These are phyloP conservation scores for Waitea zeae DNA, from an alignment of 1,284 basidiomycete species.

Conservation along the genomic window DNA sequence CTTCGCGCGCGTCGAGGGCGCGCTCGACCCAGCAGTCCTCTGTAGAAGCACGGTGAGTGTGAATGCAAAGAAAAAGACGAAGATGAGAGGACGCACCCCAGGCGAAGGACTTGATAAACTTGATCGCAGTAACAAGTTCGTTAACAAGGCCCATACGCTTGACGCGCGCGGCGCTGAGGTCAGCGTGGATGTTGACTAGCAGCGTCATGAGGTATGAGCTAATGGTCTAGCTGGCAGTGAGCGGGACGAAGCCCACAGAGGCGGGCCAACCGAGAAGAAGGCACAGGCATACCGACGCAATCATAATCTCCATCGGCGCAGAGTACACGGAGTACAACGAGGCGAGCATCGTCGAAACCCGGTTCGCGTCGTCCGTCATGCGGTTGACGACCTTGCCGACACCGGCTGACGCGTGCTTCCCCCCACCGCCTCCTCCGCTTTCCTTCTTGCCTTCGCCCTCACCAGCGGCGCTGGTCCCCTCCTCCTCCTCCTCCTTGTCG, in stretches of 20 bases:
- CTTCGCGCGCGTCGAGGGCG: slow-evolving; percentile 20
- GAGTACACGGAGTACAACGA: slow-evolving; percentile 50
- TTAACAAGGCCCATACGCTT: slow-evolving; percentile 61
- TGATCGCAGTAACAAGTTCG: slow-evolving; percentile 60
- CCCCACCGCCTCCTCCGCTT: too few relatives aligned
- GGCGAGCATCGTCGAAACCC: too few relatives aligned
- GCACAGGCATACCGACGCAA: slow-evolving; percentile 63
- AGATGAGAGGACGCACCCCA: too few relatives aligned
- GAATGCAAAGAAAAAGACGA: too few relatives aligned
- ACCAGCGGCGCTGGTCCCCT: too few relatives aligned
- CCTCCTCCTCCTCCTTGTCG: slow-evolving; percentile 8
- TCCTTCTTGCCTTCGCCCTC: too few relatives aligned
- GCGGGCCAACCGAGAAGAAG: slow-evolving; percentile 69
- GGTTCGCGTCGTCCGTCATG: slow-evolving; percentile 18
- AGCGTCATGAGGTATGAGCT: slow-evolving; percentile 51
- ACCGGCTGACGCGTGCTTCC: slow-evolving; percentile 40
- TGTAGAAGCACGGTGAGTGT: too few relatives aligned
- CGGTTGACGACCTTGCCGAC: slow-evolving; percentile 57
- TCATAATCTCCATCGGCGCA: slow-evolving; percentile 56
- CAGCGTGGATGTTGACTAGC: slow-evolving; percentile 35
- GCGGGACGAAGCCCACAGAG: slow-evolving; percentile 57
- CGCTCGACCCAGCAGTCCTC: slow-evolving; percentile 56
- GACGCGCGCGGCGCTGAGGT: slow-evolving; percentile 33
- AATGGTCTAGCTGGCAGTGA: slow-evolving; percentile 45
- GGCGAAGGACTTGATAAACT: slow-evolving; percentile 57